phyloP scores from a whole-genome alignment of 2,329 filamentous ascomycete genomes.

The Pseudogymnoascus sp. region DNA sequence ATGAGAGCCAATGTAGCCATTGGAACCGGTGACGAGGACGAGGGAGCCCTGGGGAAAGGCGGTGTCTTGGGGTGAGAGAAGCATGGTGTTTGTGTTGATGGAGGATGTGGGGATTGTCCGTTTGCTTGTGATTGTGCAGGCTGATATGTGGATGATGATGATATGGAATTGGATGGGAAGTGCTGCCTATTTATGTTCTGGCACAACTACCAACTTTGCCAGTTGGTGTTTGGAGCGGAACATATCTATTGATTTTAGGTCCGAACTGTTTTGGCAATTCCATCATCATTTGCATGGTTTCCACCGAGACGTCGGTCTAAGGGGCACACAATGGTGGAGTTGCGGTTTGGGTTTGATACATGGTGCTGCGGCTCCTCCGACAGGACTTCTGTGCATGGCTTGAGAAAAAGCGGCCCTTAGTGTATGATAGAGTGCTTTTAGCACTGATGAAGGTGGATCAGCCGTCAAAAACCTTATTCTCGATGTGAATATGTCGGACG shows the following conservation, averaged over 20 bases:
- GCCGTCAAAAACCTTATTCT: background rate
- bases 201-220: no score
- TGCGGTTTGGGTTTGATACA: background rate
- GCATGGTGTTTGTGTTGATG: background rate
- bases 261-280: background rate
- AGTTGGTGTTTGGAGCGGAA: no score
- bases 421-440: background rate
- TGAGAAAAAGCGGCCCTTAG: background rate
- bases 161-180: background rate
- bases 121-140: background rate
- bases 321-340: background rate
- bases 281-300: background rate
- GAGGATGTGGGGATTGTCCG: background rate
- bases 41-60: slow-evolving; percentile 25
- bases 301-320: background rate
- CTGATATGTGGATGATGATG: background rate
- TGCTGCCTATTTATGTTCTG: background rate
- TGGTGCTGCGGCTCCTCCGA: background rate
- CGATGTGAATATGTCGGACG: background rate
- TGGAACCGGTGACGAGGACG: slow-evolving; percentile 36
- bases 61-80: background rate
- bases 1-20: slow-evolving; percentile 35
- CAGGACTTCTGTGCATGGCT: background rate
- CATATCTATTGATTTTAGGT: background rate
- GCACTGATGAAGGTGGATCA: background rate